Evolutionary conservation across 768 basidiomycete genomes (phyloP).

Genomic region (Dentipellis fragilis): DNA sequence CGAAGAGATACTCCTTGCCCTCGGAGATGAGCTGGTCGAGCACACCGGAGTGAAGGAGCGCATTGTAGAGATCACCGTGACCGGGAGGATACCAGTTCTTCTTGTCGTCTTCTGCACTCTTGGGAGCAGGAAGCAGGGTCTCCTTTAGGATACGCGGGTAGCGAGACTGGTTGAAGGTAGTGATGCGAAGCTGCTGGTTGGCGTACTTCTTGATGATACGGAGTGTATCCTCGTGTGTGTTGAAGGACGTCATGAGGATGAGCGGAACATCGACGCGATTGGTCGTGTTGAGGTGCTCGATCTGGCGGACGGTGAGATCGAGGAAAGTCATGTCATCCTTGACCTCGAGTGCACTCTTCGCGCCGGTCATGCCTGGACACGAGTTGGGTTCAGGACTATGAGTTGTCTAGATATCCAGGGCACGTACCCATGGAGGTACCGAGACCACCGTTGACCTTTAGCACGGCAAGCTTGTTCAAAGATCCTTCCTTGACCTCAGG

Average conservation of each 20-base stretch:
- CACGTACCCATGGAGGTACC: conserved; percentile 78
- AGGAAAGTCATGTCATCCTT: conserved; percentile 98
- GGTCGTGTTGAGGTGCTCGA: conserved; percentile 88
- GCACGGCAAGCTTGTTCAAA: conserved; percentile 88
- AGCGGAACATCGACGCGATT: conserved; percentile 87
- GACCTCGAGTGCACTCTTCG: conserved; percentile 91
- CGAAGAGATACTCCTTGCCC: conserved; percentile 96
- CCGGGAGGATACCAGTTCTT: conserved; percentile 94
- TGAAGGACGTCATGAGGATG: conserved; percentile 98
- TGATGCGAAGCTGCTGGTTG: conserved; percentile 89
- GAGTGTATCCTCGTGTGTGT: conserved; percentile 93
- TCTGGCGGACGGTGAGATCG: conserved; percentile 88
- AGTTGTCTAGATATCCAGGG: background rate
- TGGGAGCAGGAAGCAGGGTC: conserved; percentile 75
- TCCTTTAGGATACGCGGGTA: conserved; percentile 92
- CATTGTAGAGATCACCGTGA: conserved; percentile 94
- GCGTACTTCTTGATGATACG: conserved; percentile 96
- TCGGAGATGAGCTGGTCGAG: conserved; percentile 82
- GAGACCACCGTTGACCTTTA: conserved; percentile 92
- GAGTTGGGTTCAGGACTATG: background rate
- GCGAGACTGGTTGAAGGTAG: conserved; percentile 87
- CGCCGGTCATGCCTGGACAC: conserved; percentile 63
- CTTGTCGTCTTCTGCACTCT: conserved; percentile 74
- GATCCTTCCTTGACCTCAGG: conserved; percentile 48
- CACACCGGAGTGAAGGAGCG: conserved; percentile 81